Evolutionary conservation across 306 rosid species (phyloP), one percentile per base, ranked within the genome.

Genomic region (Corylus heterophylla): DNA sequence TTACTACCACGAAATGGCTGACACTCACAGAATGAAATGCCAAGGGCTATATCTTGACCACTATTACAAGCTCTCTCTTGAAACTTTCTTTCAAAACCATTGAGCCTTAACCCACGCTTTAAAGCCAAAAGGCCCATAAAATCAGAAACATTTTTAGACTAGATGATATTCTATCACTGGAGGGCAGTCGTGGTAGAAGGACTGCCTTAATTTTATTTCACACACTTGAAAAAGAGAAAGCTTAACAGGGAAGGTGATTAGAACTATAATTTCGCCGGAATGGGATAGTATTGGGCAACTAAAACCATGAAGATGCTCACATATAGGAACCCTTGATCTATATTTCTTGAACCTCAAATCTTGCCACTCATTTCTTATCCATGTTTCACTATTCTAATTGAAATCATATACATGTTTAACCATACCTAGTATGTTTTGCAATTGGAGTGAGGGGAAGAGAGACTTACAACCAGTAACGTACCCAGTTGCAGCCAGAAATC

Each of bases 401-500:
- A 11, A 9, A 17, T 39, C 25, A 67, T 18, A 39, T 42, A 17
- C 42, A 20, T 67, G 13, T 39, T 17, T 11, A 39, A 42, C 22
- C 17, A 18, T 17, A 1, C 27, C 7, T 20, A 18, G 13, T 3
- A 42, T 9, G 49, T 18, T 37, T 18, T 67, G n/a, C 49, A 3
- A 42, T 67, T 18, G 25, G 61, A 73, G 55, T 8, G 73, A 55
- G 59, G 6, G 9, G 80, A 64, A 73, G 27, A 29, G 25, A 51
- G 48, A 79, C 73, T 76, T 63, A 7, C 76, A 78, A 81, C 59
- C 63, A 78, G 66, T 50, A 49, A 83, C 92, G 11, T 90, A 90
- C 95, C 94, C 97, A 14, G 88, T 78, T 42, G 94, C 89, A 83
- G 90, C 95, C 79, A 92, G 72, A 77, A 89, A 92, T 73, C 92